Conservation (phyloP, 2,329 filamentous ascomycete species). For the Pyrenophora tritici-repentis region DNA sequence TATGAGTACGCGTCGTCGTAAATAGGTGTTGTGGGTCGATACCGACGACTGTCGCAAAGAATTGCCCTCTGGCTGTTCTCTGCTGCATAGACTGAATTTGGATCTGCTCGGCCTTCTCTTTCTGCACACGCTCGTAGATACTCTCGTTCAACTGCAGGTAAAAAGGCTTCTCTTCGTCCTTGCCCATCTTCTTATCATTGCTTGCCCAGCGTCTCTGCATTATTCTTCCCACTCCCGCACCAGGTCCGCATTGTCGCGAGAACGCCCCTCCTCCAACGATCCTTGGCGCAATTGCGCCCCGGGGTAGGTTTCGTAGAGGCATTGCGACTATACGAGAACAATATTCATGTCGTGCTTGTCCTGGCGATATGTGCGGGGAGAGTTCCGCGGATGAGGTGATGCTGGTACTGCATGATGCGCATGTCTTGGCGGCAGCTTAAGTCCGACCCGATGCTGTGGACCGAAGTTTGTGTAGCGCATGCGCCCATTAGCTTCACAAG, state of each 20-base stretch:
- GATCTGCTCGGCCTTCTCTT: conserved; percentile 62
- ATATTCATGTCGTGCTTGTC: conserved; percentile 20
- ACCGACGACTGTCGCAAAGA: conserved; percentile 39
- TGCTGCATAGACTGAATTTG: conserved; percentile 36
- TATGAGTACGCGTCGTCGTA: conserved; percentile 8
- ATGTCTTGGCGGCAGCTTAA: conserved; percentile 8
- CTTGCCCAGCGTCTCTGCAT: conserved; percentile 47
- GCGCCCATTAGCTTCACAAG: not conserved
- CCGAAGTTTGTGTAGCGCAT: conserved; percentile 4
- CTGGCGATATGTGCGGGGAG: conserved; percentile 17
- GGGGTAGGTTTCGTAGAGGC: conserved; percentile 36
- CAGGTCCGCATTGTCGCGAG: conserved; percentile 11
- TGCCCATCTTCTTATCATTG: conserved; percentile 21
- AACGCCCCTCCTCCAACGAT: conserved; percentile 12
- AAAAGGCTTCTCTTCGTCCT: conserved; percentile 55
- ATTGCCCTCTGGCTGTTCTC: conserved; percentile 44
- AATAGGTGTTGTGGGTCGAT: not conserved
- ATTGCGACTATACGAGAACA: conserved; percentile 29
- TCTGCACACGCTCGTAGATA: conserved; percentile 61
- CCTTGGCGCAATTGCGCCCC: conserved; percentile 28
- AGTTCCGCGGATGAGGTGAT: conserved; percentile 1
- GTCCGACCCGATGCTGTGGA: conserved; percentile 8
- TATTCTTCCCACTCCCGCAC: conserved; percentile 17
- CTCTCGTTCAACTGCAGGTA: conserved; percentile 67
- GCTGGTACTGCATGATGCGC: conserved; percentile 6